phyloP scores from a whole-genome alignment of 176 grass and related monocot genomes.

The Cenchrus americanus region DNA sequence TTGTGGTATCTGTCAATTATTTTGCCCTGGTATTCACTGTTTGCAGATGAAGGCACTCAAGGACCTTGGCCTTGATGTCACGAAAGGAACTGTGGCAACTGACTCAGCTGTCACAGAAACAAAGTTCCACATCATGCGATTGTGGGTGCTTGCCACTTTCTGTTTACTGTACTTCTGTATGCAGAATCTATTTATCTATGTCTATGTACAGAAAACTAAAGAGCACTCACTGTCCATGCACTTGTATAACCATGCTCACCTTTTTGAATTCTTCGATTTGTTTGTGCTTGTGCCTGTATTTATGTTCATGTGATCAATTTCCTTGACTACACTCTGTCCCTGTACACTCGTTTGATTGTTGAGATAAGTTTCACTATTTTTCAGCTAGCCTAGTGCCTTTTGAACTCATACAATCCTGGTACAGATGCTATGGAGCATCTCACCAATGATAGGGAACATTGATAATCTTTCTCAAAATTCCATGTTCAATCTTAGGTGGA shows the following conservation, averaged over 20 bases:
- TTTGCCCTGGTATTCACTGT: conserved; percentile 51
- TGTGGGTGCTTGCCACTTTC: conserved; percentile 63
- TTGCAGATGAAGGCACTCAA: conserved; percentile 94
- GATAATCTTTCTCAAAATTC: neutral
- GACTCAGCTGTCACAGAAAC: conserved; percentile 75
- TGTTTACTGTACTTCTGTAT: conserved; percentile 38
- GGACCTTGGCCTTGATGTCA: conserved; percentile 92
- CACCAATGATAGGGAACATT: neutral
- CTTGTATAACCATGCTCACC: neutral
- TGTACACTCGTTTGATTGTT: neutral
- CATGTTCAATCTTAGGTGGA: neutral
- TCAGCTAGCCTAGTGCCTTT: neutral
- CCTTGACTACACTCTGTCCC: neutral
- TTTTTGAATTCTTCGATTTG: conserved; percentile 4
- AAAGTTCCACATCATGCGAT: conserved; percentile 88
- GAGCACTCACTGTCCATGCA: conserved; percentile 13
- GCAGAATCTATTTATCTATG: conserved; percentile 19
- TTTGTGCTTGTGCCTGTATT: neutral
- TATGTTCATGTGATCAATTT: conserved; percentile 19
- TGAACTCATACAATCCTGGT: neutral
- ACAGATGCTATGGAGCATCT: neutral
- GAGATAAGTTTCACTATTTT: conserved; percentile 21
- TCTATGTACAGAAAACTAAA: conserved; percentile 20
- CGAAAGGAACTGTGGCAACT: conserved; percentile 84
- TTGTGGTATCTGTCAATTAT: conserved; percentile 35